phyloP scores from a whole-genome alignment of 768 basidiomycete genomes.

The Xerocomus brunneocitrinus region DNA sequence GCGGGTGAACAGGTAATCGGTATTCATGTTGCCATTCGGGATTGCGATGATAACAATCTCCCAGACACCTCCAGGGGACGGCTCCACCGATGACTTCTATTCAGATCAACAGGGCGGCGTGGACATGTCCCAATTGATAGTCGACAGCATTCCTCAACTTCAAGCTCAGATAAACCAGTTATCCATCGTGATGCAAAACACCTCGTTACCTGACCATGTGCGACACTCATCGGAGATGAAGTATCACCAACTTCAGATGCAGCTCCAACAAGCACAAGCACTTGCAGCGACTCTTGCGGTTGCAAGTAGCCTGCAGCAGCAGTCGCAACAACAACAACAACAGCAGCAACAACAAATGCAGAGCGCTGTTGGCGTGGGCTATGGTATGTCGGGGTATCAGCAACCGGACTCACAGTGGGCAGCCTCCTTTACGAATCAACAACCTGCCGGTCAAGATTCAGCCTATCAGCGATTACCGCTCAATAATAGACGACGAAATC shows the following conservation, averaged over 20 bases:
- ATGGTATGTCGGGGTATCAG: slow-evolving; percentile 43
- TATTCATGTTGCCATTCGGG: neutral
- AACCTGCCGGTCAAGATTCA: slow-evolving; percentile 67
- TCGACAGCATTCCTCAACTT: slow-evolving; percentile 72
- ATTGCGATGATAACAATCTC: slow-evolving; percentile 3
- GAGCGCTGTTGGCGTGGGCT: slow-evolving; percentile 32
- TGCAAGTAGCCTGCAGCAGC: slow-evolving; percentile 52
- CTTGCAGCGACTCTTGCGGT: slow-evolving; percentile 62
- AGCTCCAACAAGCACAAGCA: slow-evolving; percentile 75
- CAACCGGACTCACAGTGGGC: slow-evolving; percentile 37
- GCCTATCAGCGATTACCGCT: slow-evolving; percentile 84
- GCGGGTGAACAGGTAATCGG: slow-evolving; percentile 34
- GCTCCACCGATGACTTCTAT: slow-evolving; percentile 60
- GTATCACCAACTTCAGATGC: slow-evolving; percentile 73
- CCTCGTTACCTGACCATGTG: slow-evolving; percentile 62
- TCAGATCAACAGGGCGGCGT: slow-evolving; percentile 68
- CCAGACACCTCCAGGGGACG: slow-evolving; percentile 22
- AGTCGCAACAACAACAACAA: slow-evolving; percentile 36
- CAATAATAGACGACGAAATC: slow-evolving; percentile 70
- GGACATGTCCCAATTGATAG: slow-evolving; percentile 68
- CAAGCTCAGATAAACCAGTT: slow-evolving; percentile 85
- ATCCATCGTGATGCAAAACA: slow-evolving; percentile 75
- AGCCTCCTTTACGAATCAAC: slow-evolving; percentile 57
- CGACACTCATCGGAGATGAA: slow-evolving; percentile 82
- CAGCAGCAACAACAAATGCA: slow-evolving; percentile 39